A percentile compares a stretch with the other conserved stretches of the same genome.
Evolutionary conservation across 1,284 basidiomycete genomes (phyloP).

Genomic region (Porodaedalea pini): DNA sequence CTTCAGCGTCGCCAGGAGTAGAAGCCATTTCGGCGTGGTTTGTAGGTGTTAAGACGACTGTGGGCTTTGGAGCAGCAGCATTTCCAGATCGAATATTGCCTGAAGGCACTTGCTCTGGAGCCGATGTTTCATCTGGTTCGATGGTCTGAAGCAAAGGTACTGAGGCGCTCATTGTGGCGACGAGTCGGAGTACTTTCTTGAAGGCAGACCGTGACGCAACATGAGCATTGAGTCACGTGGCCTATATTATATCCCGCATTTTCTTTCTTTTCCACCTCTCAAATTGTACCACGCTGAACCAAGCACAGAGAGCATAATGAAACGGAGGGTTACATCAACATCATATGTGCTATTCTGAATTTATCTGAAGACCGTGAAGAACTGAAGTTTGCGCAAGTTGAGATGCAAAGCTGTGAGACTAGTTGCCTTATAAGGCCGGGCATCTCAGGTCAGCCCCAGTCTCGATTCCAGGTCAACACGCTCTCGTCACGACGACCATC

Average conservation of each 20-base stretch:
- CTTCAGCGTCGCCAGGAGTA: conserved; percentile 61
- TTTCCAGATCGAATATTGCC: conserved; percentile 15
- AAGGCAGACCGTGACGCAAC: too few species aligned
- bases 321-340: too few species aligned
- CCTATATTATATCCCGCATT: not conserved
- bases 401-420: not conserved
- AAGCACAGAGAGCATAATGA: too few species aligned
- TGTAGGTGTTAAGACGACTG: conserved; percentile 56
- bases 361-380: not conserved
- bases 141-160: conserved; percentile 19
- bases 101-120: not conserved
- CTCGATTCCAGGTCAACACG: not conserved
- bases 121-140: conserved; percentile 14
- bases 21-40: conserved; percentile 48
- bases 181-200: not conserved
- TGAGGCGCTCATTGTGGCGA: conserved; percentile 18
- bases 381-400: not conserved
- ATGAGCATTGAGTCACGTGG: too few species aligned
- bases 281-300: not conserved
- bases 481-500: conserved; percentile 18
- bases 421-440: conserved; percentile 11
- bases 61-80: not conserved
- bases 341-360: too few species aligned
- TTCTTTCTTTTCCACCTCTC: not conserved
- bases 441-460: conserved; percentile 5